Percentiles rank a stretch among this genome's conserved stretches.
Evolutionary conservation across 1,284 basidiomycete species (phyloP).

Genomic region (Cryptococcus depauperatus): DNA sequence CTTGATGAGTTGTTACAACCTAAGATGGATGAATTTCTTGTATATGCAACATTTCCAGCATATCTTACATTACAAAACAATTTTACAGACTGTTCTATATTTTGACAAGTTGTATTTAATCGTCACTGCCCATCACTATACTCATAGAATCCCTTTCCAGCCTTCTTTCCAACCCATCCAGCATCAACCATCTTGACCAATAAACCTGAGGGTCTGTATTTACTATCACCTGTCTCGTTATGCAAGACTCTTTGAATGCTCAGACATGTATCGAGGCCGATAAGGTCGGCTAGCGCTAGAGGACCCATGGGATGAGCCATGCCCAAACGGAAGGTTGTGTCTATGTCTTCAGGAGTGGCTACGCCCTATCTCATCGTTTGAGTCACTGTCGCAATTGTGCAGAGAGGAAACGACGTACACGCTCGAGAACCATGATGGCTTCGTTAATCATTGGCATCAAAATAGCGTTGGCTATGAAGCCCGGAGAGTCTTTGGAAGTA

Average conservation of each 20-base stretch:
- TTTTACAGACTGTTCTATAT: background rate
- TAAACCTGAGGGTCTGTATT: conserved; percentile 87
- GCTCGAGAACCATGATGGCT: conserved; percentile 87
- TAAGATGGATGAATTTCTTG: background rate
- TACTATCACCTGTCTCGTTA: conserved; percentile 84
- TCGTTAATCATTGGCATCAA: conserved; percentile 51
- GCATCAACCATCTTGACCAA: conserved; percentile 95
- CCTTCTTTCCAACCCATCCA: conserved; percentile 79
- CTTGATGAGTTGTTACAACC: background rate
- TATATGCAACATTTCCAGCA: background rate
- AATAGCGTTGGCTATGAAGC: conserved; percentile 51
- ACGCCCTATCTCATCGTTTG: conserved; percentile 54
- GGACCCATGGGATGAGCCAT: conserved; percentile 98
- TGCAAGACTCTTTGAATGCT: conserved; percentile 83
- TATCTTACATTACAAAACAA: background rate
- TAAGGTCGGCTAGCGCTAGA: conserved; percentile 76
- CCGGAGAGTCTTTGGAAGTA: conserved; percentile 79
- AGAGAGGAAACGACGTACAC: conserved; percentile 47
- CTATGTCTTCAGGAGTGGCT: conserved; percentile 88
- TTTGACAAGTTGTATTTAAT: background rate
- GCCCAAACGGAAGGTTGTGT: conserved; percentile 82
- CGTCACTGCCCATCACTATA: conserved; percentile 26
- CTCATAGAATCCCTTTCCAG: conserved; percentile 73
- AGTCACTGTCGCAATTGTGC: background rate
- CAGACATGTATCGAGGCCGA: conserved; percentile 84